Evolutionary conservation across 164 flowering plant genomes (phyloP).

Genomic region (Vitis cinerea): DNA sequence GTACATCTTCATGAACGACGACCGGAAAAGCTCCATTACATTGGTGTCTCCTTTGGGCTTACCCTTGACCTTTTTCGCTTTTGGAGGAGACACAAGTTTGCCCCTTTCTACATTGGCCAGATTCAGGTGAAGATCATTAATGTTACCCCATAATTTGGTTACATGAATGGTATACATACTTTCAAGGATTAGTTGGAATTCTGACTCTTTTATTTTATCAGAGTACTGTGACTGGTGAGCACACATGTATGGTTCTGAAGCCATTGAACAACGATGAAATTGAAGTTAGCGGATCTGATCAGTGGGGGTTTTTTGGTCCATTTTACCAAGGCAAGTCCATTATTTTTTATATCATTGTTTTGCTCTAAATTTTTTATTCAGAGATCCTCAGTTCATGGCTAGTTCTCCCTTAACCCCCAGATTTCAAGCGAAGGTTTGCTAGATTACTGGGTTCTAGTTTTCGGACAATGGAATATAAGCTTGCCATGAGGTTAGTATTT

Average conservation of each 20-base stretch:
- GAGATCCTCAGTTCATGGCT: slow-evolving; percentile 1
- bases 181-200: slow-evolving; percentile 7
- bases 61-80: slow-evolving; percentile 84
- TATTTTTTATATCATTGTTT: background rate
- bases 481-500: slow-evolving; percentile 79
- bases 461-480: slow-evolving; percentile 69
- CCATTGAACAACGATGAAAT: slow-evolving; percentile 78
- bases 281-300: slow-evolving; percentile 52
- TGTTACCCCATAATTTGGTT: background rate
- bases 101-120: slow-evolving; percentile 85
- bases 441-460: slow-evolving; percentile 45
- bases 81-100: slow-evolving; percentile 88
- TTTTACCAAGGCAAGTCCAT: slow-evolving; percentile 66
- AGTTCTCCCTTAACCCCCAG: slow-evolving; percentile 34
- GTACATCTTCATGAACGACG: slow-evolving; percentile 80
- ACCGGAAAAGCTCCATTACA: slow-evolving; percentile 88
- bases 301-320: slow-evolving; percentile 71
- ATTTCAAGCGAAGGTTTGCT: slow-evolving; percentile 64
- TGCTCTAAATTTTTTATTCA: background rate
- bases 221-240: slow-evolving; percentile 94
- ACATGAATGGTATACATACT: background rate
- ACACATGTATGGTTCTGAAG: slow-evolving; percentile 88
- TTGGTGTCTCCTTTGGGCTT: slow-evolving; percentile 99
- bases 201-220: slow-evolving; percentile 26
- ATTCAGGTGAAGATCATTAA: slow-evolving; percentile 55